Evolutionary conservation across 108 stramenopile genomes (phyloP), one percentile per base, ranked within the genome.

Genomic region (Epithemia pelagica): DNA sequence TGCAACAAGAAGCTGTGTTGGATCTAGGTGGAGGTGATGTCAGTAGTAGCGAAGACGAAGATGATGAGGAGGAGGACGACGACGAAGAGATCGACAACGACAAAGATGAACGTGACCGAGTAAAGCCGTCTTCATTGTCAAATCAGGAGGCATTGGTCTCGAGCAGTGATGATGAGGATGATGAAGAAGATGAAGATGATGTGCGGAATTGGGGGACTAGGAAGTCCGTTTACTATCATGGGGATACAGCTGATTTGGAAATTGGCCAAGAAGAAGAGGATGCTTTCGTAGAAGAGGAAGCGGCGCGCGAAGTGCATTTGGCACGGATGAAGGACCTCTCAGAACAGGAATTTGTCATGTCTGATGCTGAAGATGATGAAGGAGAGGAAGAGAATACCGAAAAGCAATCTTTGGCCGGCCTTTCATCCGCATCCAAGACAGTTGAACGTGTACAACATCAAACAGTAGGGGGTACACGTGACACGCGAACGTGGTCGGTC

Each of bases 221-320:
- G 61, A 95, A 95, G 74, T 76, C 78, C 2, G 62, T 66, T 0
- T 98, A 98, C 72, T 98, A 94, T 67, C 73, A 84, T 33, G 97
- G 91, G 37, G 97, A 98, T 65, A 96, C 96, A 0, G 95, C 92
- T 5, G 97, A 97, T 70, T 74, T 98, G 28, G 97, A 97, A 70
- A 90, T 96, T 71, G 96, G 95, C 21, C 94, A 96, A 64, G 88
- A 92, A 32, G 82, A 81, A 20, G 83, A 84, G 59, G 85, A 89
- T 73, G 92, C 91, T 22, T 78, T 74, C 25, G 74, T 89, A 0
- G 93, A 93, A 74, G 91, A 90, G 65, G 89, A 90, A 69, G 92
- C 83, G 18, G 94, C 83, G 15, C 75, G 75, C 62, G 84, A 94
- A 81, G 78, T 95, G n/a, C 78, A 85, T 64, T 66, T 74, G 15